Percentiles rank a stretch among this genome's conserved stretches.
Conservation (phyloP, 352 stramenopile species). For the Globisporangium cystogenes region DNA sequence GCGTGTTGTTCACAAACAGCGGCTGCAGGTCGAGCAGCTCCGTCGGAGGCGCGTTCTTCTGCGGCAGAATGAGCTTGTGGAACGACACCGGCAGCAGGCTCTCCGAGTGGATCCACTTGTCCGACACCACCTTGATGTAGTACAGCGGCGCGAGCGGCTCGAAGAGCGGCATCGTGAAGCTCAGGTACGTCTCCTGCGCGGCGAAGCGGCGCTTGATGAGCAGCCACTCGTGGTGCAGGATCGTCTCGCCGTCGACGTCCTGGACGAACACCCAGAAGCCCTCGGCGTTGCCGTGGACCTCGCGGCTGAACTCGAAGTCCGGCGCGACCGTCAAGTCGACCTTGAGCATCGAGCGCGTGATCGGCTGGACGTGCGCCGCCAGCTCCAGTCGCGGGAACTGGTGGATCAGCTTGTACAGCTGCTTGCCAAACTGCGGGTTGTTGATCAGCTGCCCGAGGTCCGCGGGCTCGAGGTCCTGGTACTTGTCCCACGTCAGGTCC, state of each 20-base stretch:
- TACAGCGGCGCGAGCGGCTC: conserved; percentile 98
- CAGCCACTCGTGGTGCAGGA: conserved; percentile 98
- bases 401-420: conserved; percentile 97
- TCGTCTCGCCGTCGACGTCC: conserved; percentile 97
- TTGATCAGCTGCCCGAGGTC: conserved; percentile 97
- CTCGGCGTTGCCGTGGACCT: conserved; percentile 95
- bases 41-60: conserved; percentile 96
- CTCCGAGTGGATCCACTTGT: conserved; percentile 98
- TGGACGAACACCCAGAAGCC: conserved; percentile 98
- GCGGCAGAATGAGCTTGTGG: conserved; percentile 97
- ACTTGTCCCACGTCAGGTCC: conserved; percentile 98
- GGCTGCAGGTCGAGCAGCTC: conserved; percentile 98
- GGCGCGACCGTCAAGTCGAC: conserved; percentile 94
- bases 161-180: conserved; percentile 97
- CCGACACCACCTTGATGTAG: conserved; percentile 97
- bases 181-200: conserved; percentile 74
- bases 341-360: conserved; percentile 96
- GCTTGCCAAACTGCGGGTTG: conserved; percentile 97
- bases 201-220: conserved; percentile 89
- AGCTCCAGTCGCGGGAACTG: conserved; percentile 98
- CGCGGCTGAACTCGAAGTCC: conserved; percentile 97
- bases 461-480: conserved; percentile 95
- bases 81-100: conserved; percentile 97
- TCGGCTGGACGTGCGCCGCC: conserved; percentile 96
- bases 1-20: conserved; percentile 87